Conservation (phyloP, 2,329 filamentous ascomycete species). For the Colletotrichum sansevieriae region DNA sequence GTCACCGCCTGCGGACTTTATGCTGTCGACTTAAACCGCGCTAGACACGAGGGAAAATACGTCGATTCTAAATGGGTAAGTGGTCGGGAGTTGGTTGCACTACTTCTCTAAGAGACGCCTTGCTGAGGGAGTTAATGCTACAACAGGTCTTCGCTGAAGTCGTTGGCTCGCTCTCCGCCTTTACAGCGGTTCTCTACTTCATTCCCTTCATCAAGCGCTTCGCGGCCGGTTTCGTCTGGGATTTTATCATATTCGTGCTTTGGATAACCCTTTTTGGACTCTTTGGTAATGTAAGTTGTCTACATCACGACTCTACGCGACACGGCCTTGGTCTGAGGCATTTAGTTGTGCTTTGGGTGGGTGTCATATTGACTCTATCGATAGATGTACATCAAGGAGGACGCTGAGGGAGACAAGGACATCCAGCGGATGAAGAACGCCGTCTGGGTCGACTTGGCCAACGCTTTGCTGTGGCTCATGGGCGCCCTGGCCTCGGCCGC, state of each 20-base stretch:
- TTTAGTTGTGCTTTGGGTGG: not conserved
- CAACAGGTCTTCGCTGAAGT: conserved; percentile 77
- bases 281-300: conserved; percentile 73
- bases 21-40: conserved; percentile 73
- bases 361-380: conserved; percentile 7
- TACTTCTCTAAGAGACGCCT: no score
- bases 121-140: no score
- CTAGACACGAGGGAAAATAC: conserved; percentile 62
- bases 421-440: conserved; percentile 86
- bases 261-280: conserved; percentile 88
- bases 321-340: not conserved
- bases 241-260: conserved; percentile 78
- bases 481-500: conserved; percentile 67
- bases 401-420: conserved; percentile 72
- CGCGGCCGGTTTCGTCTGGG: conserved; percentile 73
- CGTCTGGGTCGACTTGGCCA: conserved; percentile 84
- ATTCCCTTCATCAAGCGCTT: conserved; percentile 71
- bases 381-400: conserved; percentile 78
- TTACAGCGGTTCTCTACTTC: conserved; percentile 75
- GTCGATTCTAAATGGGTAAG: conserved; percentile 78
- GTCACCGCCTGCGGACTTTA: conserved; percentile 85
- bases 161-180: conserved; percentile 73
- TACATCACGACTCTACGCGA: not conserved
- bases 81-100: no score
- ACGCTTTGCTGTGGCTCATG: conserved; percentile 81